These are phyloP conservation scores for Yamadazyma nakazawae DNA, from an alignment of 805 yeast species.

Conservation along the genomic window DNA sequence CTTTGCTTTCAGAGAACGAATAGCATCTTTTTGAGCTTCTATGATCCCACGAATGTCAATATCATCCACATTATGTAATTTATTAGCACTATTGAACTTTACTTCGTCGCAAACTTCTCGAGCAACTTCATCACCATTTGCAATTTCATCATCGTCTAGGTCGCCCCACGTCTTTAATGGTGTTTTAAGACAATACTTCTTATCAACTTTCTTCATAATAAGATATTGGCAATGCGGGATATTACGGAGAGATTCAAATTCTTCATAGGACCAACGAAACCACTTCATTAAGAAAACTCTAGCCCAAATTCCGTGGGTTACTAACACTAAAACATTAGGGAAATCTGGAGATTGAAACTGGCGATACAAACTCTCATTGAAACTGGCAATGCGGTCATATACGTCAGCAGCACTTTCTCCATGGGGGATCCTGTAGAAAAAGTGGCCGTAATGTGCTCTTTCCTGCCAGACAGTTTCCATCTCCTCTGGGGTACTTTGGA, in stretches of 20 bases:
- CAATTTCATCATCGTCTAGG: constrained; percentile 39
- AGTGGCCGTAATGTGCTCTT: constrained; percentile 77
- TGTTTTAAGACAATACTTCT: constrained; percentile 56
- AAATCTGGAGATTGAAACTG: constrained; percentile 69
- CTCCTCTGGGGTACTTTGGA: constrained; percentile 70
- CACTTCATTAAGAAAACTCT: constrained; percentile 91
- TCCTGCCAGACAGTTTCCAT: constrained; percentile 84
- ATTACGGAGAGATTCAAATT: constrained; percentile 78
- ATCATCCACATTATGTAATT: constrained; percentile 32
- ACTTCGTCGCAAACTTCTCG: constrained; percentile 38
- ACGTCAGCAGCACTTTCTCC: constrained; percentile 98
- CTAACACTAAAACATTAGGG: constrained; percentile 79
- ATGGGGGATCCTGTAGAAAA: constrained; percentile 82
- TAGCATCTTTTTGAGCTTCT: constrained; percentile 36
- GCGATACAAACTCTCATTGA: constrained; percentile 81
- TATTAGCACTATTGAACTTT: constrained; percentile 33
- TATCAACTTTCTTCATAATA: constrained; percentile 62
- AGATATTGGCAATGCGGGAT: constrained; percentile 83
- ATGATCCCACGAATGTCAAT: constrained; percentile 36
- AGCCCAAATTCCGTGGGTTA: constrained; percentile 93
- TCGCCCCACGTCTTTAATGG: constrained; percentile 72
- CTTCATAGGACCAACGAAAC: constrained; percentile 91
- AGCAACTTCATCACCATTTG: constrained; percentile 34
- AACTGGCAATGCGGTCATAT: constrained; percentile 84
- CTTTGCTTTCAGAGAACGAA: constrained; percentile 37